Evolutionary conservation across 2,329 filamentous ascomycete genomes (phyloP).

Genomic region (Chrysosporium keratinophilum): DNA sequence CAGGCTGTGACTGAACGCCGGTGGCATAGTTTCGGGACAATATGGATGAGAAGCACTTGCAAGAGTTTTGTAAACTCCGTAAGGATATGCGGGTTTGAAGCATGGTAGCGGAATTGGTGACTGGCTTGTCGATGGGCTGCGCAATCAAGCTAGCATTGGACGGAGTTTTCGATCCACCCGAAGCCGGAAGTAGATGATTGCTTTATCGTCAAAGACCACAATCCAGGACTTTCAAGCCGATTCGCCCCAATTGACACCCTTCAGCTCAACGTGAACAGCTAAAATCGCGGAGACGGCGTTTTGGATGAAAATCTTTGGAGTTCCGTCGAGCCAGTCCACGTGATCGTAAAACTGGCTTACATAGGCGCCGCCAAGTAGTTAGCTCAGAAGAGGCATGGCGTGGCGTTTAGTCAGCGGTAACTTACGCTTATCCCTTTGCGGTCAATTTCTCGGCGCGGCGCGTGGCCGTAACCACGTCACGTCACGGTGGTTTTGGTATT

Average conservation of each 20-base stretch:
- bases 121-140: not conserved
- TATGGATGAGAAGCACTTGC: conserved; percentile 37
- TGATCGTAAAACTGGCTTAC: not conserved
- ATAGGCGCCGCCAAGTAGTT: too few relatives aligned
- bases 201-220: not conserved
- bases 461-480: conserved; percentile 7
- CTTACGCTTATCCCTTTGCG: not conserved
- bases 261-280: not conserved
- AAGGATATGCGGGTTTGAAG: conserved; percentile 56
- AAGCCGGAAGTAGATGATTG: not conserved
- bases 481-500: conserved; percentile 11
- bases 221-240: not conserved
- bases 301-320: conserved; percentile 6
- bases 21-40: conserved; percentile 46
- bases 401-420: not conserved
- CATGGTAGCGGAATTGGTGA: conserved; percentile 38
- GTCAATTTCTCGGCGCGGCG: conserved; percentile 1
- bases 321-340: not conserved
- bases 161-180: not conserved
- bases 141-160: not conserved
- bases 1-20: conserved; percentile 15
- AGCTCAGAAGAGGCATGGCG: conserved; percentile 1
- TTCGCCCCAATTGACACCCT: not conserved
- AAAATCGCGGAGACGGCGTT: not conserved
- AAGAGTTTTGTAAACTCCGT: conserved; percentile 41